These are phyloP conservation scores for Nymphaea colorata DNA, from an alignment of 164 flowering plant species.

Conservation along the genomic window DNA sequence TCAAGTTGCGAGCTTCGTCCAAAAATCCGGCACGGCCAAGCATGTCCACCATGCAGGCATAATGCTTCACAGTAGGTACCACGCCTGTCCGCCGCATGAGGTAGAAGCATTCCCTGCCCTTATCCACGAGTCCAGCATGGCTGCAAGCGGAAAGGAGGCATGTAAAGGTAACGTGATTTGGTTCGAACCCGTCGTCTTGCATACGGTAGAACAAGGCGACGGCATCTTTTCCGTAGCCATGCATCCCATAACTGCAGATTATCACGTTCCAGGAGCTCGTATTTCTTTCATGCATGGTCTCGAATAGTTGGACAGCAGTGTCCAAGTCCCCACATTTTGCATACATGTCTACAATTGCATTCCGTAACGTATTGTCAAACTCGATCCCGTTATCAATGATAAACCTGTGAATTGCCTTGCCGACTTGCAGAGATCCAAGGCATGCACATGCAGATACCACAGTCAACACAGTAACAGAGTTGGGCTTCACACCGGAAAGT, in stretches of 20 bases:
- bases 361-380: constrained; percentile 19
- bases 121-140: constrained; percentile 33
- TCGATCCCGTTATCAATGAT: constrained; percentile 10
- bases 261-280: constrained; percentile 32
- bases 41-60: constrained; percentile 44
- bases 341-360: constrained; percentile 39
- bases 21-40: constrained; percentile 32
- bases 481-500: constrained; percentile 15
- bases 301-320: constrained; percentile 22
- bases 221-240: constrained; percentile 30
- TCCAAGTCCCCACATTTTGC: constrained; percentile 36
- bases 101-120: constrained; percentile 30
- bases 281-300: constrained; percentile 12
- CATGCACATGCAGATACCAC: constrained; percentile 28
- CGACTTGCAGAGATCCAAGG: constrained; percentile 26
- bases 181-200: constrained; percentile 27
- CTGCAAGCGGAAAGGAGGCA: constrained; percentile 37
- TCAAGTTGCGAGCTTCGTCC: constrained; percentile 24
- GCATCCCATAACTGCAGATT: constrained; percentile 35
- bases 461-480: constrained; percentile 28
- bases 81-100: constrained; percentile 11
- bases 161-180: constrained; percentile 31
- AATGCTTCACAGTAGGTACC: constrained; percentile 6
- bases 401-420: constrained; percentile 25
- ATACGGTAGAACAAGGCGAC: constrained; percentile 18